Evolutionary conservation across 2,329 filamentous ascomycete species (phyloP).

Genomic region (Epichloe amarillans): DNA sequence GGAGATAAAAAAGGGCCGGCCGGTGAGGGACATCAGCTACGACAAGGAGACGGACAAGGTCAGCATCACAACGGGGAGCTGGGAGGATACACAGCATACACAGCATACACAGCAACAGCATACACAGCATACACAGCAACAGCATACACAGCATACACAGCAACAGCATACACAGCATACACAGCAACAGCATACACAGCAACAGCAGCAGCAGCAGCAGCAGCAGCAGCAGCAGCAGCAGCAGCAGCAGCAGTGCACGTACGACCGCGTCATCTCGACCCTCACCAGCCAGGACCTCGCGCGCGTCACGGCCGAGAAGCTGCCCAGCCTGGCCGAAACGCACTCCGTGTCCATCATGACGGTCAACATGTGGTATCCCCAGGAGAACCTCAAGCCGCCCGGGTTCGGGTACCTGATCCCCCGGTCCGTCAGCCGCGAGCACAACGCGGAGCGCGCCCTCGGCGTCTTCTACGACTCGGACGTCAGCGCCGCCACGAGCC

Average conservation of each 20-base stretch:
- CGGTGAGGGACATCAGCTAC: constrained; percentile 34
- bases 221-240: background rate
- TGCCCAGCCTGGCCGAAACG: constrained; percentile 38
- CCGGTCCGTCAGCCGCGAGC: constrained; percentile 49
- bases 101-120: background rate
- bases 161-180: background rate
- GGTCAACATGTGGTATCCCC: constrained; percentile 75
- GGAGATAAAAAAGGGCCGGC: constrained; percentile 35
- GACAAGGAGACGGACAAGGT: constrained; percentile 24
- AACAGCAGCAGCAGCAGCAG: background rate
- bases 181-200: background rate
- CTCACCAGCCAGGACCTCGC: constrained; percentile 36
- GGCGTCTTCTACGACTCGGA: constrained; percentile 89
- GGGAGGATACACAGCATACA: background rate
- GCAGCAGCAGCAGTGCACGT: constrained; percentile 11
- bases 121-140: background rate
- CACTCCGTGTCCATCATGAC: constrained; percentile 75
- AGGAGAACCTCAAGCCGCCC: constrained; percentile 45
- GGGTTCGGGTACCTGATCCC: constrained; percentile 94
- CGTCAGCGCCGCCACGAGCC: constrained; percentile 27
- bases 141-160: background rate
- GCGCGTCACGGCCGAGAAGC: constrained; percentile 19
- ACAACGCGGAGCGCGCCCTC: constrained; percentile 72
- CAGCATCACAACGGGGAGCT: constrained; percentile 10
- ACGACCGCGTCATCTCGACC: constrained; percentile 53